phyloP scores from a whole-genome alignment of 768 basidiomycete species.

The Trametes meyenii region DNA sequence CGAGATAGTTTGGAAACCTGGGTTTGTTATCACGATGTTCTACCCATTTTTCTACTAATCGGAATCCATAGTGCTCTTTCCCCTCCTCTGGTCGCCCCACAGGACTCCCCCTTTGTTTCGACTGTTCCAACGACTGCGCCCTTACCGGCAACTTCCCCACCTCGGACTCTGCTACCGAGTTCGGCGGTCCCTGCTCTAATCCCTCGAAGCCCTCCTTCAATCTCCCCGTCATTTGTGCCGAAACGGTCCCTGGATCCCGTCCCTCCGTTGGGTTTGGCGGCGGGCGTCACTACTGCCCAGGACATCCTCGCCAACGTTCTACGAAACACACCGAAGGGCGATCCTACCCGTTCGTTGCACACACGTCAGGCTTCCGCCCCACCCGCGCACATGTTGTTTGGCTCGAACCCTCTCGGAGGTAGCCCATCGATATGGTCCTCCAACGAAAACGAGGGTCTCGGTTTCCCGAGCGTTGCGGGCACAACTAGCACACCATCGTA shows the following conservation, averaged over 20 bases:
- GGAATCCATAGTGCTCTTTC: constrained; percentile 12
- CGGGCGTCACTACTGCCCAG: constrained; percentile 57
- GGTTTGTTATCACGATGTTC: constrained; percentile 39
- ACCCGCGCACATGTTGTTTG: constrained; percentile 53
- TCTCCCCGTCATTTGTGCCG: constrained; percentile 15
- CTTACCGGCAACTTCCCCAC: background rate
- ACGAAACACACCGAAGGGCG: constrained; percentile 30
- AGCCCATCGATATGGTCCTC: constrained; percentile 67
- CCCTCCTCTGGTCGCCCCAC: constrained; percentile 23
- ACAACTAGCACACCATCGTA: constrained; percentile 5
- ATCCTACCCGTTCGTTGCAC: constrained; percentile 22
- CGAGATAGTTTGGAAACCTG: constrained; percentile 77
- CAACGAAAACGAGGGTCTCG: constrained; percentile 44
- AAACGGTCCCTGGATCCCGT: constrained; percentile 29
- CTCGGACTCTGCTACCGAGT: constrained; percentile 10
- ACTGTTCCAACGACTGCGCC: background rate
- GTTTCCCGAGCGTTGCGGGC: constrained; percentile 12
- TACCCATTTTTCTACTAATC: background rate
- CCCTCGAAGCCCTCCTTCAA: constrained; percentile 6
- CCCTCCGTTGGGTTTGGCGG: constrained; percentile 26
- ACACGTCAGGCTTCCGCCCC: constrained; percentile 35
- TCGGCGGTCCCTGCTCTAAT: background rate
- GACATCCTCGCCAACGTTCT: constrained; percentile 66
- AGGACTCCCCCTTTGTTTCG: constrained; percentile 3
- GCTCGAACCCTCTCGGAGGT: constrained; percentile 40